These are phyloP conservation scores for Plenodomus lindquistii DNA, from an alignment of 2,329 filamentous ascomycete species.

Conservation along the genomic window DNA sequence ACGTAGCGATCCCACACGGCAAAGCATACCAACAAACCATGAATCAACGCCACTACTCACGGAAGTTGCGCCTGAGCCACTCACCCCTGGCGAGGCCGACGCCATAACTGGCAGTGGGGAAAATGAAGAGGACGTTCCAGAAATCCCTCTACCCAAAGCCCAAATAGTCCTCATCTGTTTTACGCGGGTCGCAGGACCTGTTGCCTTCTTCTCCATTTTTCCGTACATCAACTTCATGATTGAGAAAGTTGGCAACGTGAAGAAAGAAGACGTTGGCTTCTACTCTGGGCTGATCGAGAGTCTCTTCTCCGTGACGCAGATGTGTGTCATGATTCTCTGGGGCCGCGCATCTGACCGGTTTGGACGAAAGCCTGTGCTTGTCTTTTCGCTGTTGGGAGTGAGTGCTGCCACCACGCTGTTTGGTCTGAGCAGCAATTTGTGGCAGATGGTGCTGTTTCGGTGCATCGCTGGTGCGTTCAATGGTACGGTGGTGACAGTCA, in stretches of 20 bases:
- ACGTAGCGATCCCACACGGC: not conserved
- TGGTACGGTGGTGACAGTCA: conserved; percentile 72
- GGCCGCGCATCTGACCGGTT: conserved; percentile 65
- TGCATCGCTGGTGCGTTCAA: conserved; percentile 74
- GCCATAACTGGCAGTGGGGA: conserved; percentile 4
- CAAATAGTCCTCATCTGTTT: conserved; percentile 77
- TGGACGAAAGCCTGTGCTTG: conserved; percentile 73
- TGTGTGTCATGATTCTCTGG: conserved; percentile 77
- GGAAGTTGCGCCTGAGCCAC: not conserved
- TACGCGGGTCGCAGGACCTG: conserved; percentile 71
- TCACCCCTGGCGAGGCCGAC: not conserved
- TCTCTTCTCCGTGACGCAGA: conserved; percentile 75
- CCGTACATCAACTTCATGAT: conserved; percentile 82
- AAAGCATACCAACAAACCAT: not conserved
- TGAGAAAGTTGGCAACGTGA: conserved; percentile 64
- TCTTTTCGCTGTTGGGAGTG: conserved; percentile 68
- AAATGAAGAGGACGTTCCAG: conserved; percentile 22
- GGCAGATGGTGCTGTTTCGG: conserved; percentile 74
- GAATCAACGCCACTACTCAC: not conserved
- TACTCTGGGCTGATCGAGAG: conserved; percentile 74
- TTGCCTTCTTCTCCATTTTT: conserved; percentile 84
- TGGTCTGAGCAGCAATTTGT: conserved; percentile 67
- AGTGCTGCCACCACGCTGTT: conserved; percentile 66
- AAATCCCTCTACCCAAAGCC: conserved; percentile 28
- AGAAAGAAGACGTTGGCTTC: conserved; percentile 72